Evolutionary conservation across 2,329 filamentous ascomycete genomes (phyloP), one percentile per base, ranked within the genome.

Genomic region (Aspergillus costaricaensis): DNA sequence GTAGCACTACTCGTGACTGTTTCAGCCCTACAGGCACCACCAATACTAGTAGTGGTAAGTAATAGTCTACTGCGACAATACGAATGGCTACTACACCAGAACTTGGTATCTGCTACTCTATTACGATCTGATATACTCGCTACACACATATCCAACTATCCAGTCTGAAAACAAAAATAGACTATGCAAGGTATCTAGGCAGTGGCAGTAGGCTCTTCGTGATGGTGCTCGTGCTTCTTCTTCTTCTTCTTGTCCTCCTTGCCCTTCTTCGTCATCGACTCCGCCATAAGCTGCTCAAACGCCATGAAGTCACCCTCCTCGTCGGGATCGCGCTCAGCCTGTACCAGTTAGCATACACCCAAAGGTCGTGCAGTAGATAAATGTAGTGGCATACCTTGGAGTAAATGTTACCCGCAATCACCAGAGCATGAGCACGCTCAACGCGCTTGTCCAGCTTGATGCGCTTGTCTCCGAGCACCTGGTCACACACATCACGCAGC

Each of bases 281-380:
- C 95, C 54, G 95, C 93, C 77, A 99, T 96, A 58, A 99, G 88
- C 78, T 98, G 92, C 77, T 99, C 95, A 69, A 99, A 99, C 15
- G 94, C 93, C 86, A 99, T 96, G 79, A 96, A 98, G 72, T 98
- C 95, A 65, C 95, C 94, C 78, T 99, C 95, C 81, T 99, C 95
- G 66, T 99, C 95, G 44, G 94, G 90, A 57, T 94, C 90, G 64
- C 95, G 88, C 76, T 90, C 85, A 43, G 94, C 91, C 93, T 97
- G 67, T 51, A 14, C 19, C 57, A 9, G 55, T 67, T 61, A 67
- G 64, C 53, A 41, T 55, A 5, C 15, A 1, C 23, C 23, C 44
- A 62, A 27, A 41, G n/a, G 25, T 27, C 25, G 2, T 54, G 57
- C 7, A 27, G 58, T 17, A 49, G 19, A 47, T 15, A 12, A 12